phyloP scores from a whole-genome alignment of 2,329 filamentous ascomycete genomes.

The Catunica adiposa region DNA sequence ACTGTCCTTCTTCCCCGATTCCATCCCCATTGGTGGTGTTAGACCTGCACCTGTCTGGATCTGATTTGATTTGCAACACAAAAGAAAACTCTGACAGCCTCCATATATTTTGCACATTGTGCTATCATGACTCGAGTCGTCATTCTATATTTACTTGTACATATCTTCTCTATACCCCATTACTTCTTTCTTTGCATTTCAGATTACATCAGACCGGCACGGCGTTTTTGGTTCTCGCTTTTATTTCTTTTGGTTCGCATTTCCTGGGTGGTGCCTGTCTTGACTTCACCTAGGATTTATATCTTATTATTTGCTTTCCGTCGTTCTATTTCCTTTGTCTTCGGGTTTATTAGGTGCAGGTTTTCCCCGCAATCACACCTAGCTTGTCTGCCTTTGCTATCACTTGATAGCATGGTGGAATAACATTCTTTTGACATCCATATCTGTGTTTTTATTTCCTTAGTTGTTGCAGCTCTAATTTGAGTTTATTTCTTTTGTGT shows the following conservation, averaged over 20 bases:
- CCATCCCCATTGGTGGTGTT: slow-evolving; percentile 12
- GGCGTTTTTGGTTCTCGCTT: background rate
- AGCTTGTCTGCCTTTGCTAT: background rate
- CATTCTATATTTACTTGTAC: slow-evolving; percentile 4
- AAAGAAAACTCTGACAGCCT: background rate
- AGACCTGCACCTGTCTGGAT: slow-evolving; percentile 32
- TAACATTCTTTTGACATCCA: background rate
- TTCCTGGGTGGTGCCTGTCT: no score
- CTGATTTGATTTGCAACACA: slow-evolving; percentile 18
- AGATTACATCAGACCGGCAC: slow-evolving; percentile 5
- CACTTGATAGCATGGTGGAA: background rate
- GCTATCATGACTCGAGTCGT: background rate
- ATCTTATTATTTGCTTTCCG: slow-evolving; percentile 1
- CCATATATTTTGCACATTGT: background rate
- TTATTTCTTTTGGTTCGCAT: background rate
- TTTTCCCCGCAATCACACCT: background rate
- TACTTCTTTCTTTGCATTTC: slow-evolving; percentile 1
- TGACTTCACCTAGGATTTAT: no score
- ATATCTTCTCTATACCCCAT: slow-evolving; percentile 10
- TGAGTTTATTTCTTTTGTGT: background rate
- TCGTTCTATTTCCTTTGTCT: slow-evolving; percentile 6
- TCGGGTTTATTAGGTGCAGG: background rate
- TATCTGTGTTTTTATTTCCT: background rate
- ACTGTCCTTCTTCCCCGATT: slow-evolving; percentile 38
- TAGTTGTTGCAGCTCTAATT: background rate